Evolutionary conservation across 2,329 filamentous ascomycete species (phyloP).

Genomic region (Coniochaeta sp.): DNA sequence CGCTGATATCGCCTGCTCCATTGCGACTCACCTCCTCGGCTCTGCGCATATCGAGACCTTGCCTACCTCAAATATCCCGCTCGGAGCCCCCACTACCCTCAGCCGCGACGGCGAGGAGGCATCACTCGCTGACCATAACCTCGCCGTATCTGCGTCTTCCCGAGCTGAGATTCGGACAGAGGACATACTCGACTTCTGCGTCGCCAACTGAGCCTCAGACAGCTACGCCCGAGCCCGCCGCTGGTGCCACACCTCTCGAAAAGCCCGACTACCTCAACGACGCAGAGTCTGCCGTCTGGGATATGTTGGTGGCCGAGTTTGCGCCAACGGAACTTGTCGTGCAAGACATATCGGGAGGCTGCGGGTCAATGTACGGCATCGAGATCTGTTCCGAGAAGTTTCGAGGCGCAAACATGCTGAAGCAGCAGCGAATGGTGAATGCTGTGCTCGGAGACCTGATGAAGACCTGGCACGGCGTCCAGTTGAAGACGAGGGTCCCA

Average conservation of each 20-base stretch:
- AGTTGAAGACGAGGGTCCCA: slow-evolving; percentile 62
- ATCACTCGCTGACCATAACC: not conserved
- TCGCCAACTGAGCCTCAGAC: not conserved
- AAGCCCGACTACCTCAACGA: slow-evolving; percentile 45
- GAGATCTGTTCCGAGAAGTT: slow-evolving; percentile 69
- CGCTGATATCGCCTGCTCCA: not conserved
- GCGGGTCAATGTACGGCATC: slow-evolving; percentile 82
- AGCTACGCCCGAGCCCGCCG: slow-evolving; percentile 6
- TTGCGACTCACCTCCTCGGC: not conserved
- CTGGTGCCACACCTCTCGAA: slow-evolving; percentile 15
- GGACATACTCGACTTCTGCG: not conserved
- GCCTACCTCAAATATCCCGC: not conserved
- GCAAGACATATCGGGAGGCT: slow-evolving; percentile 75
- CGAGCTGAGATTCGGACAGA: not conserved
- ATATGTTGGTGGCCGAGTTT: slow-evolving; percentile 41
- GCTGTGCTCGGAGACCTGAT: slow-evolving; percentile 65
- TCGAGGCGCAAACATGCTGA: slow-evolving; percentile 62
- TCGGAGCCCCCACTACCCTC: not conserved
- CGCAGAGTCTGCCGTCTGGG: slow-evolving; percentile 53
- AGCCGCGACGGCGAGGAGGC: not conserved
- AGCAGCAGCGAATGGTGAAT: slow-evolving; percentile 80
- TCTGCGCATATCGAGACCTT: not conserved
- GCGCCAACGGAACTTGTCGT: slow-evolving; percentile 50
- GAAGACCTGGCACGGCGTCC: slow-evolving; percentile 76
- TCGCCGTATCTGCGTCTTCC: not conserved